phyloP scores from a whole-genome alignment of 208 protist genomes.

The Leishmania tarentolae region DNA sequence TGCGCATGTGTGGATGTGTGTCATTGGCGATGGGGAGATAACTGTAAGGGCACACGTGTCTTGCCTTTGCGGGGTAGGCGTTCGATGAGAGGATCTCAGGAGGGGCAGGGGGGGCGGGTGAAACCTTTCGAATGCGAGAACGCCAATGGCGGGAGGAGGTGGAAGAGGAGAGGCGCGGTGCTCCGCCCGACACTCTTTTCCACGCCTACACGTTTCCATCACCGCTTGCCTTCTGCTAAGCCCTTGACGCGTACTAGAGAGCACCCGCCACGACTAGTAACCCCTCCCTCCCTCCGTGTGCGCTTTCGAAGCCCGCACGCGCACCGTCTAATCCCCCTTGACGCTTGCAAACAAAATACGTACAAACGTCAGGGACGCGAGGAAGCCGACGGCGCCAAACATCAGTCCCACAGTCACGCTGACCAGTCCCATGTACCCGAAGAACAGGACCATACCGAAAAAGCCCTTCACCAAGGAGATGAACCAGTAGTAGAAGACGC shows the following conservation, averaged over 20 bases:
- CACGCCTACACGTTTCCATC: background rate
- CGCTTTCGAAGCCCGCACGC: background rate
- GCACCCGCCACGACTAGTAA: background rate
- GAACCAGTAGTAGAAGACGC: slow-evolving; percentile 84
- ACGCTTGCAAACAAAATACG: slow-evolving; percentile 51
- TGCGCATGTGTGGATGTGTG: background rate
- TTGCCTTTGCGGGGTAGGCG: background rate
- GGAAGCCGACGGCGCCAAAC: slow-evolving; percentile 62
- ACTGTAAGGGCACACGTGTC: background rate
- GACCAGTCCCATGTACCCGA: slow-evolving; percentile 64
- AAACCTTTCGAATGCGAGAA: background rate
- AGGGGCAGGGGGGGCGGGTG: background rate
- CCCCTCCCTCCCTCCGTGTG: background rate
- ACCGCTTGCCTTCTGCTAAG: background rate
- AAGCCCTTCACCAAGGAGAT: slow-evolving; percentile 62
- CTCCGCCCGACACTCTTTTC: background rate
- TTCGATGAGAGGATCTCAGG: background rate
- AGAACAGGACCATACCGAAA: slow-evolving; percentile 53
- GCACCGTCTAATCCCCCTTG: slow-evolving; percentile 40
- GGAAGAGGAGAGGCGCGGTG: background rate
- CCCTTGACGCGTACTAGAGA: background rate
- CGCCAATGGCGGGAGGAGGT: background rate
- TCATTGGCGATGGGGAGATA: background rate
- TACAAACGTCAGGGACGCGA: slow-evolving; percentile 59
- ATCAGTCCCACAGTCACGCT: slow-evolving; percentile 38